Evolutionary conservation across 2,329 filamentous ascomycete genomes (phyloP).

Genomic region (Knufia fluminis): DNA sequence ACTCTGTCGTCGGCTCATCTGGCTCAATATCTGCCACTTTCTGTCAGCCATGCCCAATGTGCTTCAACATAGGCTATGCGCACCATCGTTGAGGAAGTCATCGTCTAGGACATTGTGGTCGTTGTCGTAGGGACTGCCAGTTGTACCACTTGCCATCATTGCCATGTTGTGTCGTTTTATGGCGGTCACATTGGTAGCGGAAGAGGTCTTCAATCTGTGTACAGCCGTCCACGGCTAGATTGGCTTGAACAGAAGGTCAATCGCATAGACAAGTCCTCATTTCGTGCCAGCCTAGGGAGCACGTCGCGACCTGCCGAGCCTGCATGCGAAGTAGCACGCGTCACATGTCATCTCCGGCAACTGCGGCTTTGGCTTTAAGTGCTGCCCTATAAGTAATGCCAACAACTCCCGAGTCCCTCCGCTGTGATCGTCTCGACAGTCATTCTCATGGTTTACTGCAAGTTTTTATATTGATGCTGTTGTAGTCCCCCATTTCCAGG

Average conservation of each 20-base stretch:
- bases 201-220: not conserved
- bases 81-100: slow-evolving; percentile 34
- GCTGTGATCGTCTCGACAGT: too few species aligned
- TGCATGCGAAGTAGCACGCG: slow-evolving; percentile 1
- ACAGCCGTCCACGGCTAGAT: slow-evolving; percentile 10
- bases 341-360: slow-evolving; percentile 5
- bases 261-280: not conserved
- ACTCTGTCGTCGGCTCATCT: slow-evolving; percentile 65
- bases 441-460: too few species aligned
- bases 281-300: not conserved
- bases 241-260: too few species aligned
- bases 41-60: slow-evolving; percentile 66
- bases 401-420: too few species aligned
- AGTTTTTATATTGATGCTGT: too few species aligned
- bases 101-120: slow-evolving; percentile 24
- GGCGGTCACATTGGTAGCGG: not conserved
- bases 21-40: slow-evolving; percentile 65
- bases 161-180: slow-evolving; percentile 13
- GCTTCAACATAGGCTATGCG: slow-evolving; percentile 43
- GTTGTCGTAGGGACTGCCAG: slow-evolving; percentile 17
- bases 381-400: too few species aligned
- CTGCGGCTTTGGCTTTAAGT: too few species aligned
- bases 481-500: too few species aligned
- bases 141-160: slow-evolving; percentile 27
- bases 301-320: not conserved